Percentiles rank a stretch among this genome's conserved stretches.
phyloP scores from a whole-genome alignment of 2,329 filamentous ascomycete species.

The Exophiala alcalophila region DNA sequence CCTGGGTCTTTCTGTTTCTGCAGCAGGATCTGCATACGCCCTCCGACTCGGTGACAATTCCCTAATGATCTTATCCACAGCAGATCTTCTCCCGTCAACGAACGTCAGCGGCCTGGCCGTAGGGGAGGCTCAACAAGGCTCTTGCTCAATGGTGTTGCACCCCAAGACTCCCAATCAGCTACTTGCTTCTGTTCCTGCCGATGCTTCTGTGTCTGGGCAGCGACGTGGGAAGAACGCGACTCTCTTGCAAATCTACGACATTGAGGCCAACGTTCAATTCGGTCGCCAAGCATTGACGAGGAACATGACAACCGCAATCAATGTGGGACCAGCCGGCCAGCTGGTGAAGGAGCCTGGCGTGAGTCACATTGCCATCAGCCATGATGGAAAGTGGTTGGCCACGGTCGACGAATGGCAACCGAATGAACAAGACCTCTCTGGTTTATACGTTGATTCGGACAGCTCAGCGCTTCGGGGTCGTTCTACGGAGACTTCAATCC shows the following conservation, averaged over 20 bases:
- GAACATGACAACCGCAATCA: constrained; percentile 80
- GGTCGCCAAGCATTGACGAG: constrained; percentile 85
- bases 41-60: constrained; percentile 90
- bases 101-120: constrained; percentile 63
- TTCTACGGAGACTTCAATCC: constrained; percentile 69
- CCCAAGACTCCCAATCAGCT: constrained; percentile 62
- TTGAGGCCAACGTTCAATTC: constrained; percentile 72
- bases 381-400: constrained; percentile 83
- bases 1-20: constrained; percentile 78
- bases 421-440: constrained; percentile 63
- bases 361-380: constrained; percentile 69
- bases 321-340: constrained; percentile 67
- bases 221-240: constrained; percentile 32
- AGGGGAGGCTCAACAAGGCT: constrained; percentile 26
- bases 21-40: constrained; percentile 74
- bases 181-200: constrained; percentile 63
- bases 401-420: constrained; percentile 91
- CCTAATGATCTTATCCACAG: constrained; percentile 81
- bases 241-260: constrained; percentile 76
- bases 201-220: constrained; percentile 28
- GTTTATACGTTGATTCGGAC: constrained; percentile 41
- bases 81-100: constrained; percentile 78
- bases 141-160: constrained; percentile 52
- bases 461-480: constrained; percentile 9
- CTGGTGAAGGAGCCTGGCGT: constrained; percentile 75